These are phyloP conservation scores for Ophiostoma himal-ulmi DNA, from an alignment of 2,329 filamentous ascomycete genomes.

Conservation along the genomic window DNA sequence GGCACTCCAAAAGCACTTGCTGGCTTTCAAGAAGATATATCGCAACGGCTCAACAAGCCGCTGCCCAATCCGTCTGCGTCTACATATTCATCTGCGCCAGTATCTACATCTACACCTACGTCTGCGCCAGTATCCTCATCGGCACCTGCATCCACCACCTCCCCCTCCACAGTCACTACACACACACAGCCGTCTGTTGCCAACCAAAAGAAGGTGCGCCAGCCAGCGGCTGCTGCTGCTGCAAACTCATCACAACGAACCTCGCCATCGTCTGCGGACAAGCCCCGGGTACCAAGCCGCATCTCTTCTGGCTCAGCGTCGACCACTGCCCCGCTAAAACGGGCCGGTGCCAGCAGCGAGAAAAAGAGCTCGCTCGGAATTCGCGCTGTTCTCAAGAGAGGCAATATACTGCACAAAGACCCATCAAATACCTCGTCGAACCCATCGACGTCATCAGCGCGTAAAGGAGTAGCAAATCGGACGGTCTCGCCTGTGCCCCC, in stretches of 20 bases:
- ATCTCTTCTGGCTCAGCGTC: not conserved
- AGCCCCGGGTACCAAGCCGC: slow-evolving; percentile 7
- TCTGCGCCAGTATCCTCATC: not conserved
- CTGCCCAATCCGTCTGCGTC: not conserved
- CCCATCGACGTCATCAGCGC: not conserved
- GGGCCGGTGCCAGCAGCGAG: not conserved
- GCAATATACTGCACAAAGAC: slow-evolving; percentile 40
- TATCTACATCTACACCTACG: not conserved
- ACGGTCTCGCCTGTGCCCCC: not conserved
- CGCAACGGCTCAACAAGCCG: not conserved
- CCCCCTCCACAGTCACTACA: not conserved
- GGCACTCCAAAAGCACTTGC: not conserved
- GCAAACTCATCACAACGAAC: not conserved
- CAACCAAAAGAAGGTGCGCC: slow-evolving; percentile 44
- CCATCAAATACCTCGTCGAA: not conserved
- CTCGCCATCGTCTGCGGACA: not conserved
- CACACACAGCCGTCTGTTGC: slow-evolving; percentile 28
- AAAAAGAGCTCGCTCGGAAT: slow-evolving; percentile 32
- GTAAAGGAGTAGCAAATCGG: not conserved
- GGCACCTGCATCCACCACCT: not conserved
- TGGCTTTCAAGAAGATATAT: not conserved
- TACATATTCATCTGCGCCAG: not conserved
- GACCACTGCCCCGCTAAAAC: slow-evolving; percentile 14
- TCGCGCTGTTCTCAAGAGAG: slow-evolving; percentile 47
- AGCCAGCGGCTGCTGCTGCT: slow-evolving; percentile 31